Base-by-base conservation (phyloP, 164 flowering plant species). In the Litsea cubeba region DNA sequence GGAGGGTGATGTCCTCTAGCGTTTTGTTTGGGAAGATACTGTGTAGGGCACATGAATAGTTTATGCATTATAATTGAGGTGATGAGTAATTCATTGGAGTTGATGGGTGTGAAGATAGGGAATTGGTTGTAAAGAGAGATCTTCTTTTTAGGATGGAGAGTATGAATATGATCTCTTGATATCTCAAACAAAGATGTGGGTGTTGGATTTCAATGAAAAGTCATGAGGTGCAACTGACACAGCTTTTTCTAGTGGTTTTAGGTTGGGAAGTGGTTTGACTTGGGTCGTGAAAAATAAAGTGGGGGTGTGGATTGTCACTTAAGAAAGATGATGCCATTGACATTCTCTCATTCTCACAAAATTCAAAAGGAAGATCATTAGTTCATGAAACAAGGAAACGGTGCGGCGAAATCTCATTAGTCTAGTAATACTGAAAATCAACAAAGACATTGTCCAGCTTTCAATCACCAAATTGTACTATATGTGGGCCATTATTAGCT, bases 121-220 rank as follows among this genome's bases (percentile, higher is more conserved):
- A 10, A 65, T 63, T 25, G 74, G 75, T 78, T 2, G 65, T 65
- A 15, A 77, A 62, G 76, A 54, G 75, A 80, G 76, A 81, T 81
- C 79, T 80, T 75, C 82, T 83, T 85, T 85, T 77, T 71, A 68
- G 82, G 62, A 15, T 50, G 26, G 58, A 7, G 46, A 40, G 46
- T 40, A 40, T 40, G 46, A 40, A 40, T 71, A 68, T 78, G 79
- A 83, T 81, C 76, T 80, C 82, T 85, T 82, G 77, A 77, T 69
- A 78, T 83, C 85, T 82, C 76, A 82, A 80, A 74, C 85, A 84
- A 54, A 86, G 81, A 83, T 86, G 87, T 85, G 88, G 84, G 82
- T 79, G 81, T 85, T 82, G 80, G 78, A 54, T 80, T 79, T 80
- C 76, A 70, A 76, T 80, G 82, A 80, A 86, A 83, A 84, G 82